Evolutionary conservation across 805 yeast genomes (phyloP).

Genomic region (Suhomyces sp.): DNA sequence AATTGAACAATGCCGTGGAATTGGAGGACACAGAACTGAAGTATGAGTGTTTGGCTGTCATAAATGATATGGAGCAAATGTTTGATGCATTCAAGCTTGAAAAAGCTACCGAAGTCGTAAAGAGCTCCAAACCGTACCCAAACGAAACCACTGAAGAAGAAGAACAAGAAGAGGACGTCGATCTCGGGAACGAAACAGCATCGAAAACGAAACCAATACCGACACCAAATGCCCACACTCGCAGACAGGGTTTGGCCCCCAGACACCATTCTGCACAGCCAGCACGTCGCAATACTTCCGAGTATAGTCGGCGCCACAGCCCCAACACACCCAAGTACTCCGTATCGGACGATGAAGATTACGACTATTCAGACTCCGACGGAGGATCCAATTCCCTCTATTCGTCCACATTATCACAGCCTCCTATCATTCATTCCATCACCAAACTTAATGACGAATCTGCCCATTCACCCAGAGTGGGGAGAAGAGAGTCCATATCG

Average conservation of each 20-base stretch:
- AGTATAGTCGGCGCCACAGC: slow-evolving; percentile 4
- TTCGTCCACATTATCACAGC: slow-evolving; percentile 19
- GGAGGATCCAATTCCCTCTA: slow-evolving; percentile 20
- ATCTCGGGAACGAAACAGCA: neutral
- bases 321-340: slow-evolving; percentile 3
- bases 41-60: slow-evolving; percentile 64
- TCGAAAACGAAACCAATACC: slow-evolving; percentile 4
- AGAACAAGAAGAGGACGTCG: slow-evolving; percentile 3
- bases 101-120: slow-evolving; percentile 19
- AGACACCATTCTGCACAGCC: neutral
- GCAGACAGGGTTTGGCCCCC: neutral
- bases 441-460: slow-evolving; percentile 18
- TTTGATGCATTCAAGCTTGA: slow-evolving; percentile 51
- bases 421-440: slow-evolving; percentile 41
- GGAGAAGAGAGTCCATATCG: slow-evolving; percentile 26
- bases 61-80: slow-evolving; percentile 72
- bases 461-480: slow-evolving; percentile 1
- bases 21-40: slow-evolving; percentile 54
- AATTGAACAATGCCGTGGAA: slow-evolving; percentile 53
- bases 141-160: neutral
- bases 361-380: slow-evolving; percentile 26
- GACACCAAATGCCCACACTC: slow-evolving; percentile 1
- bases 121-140: neutral
- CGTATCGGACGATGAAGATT: slow-evolving; percentile 14
- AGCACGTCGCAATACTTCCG: neutral